Evolutionary conservation across 495 filamentous ascomycete genomes (phyloP).

Genomic region (Penicillium desertorum): DNA sequence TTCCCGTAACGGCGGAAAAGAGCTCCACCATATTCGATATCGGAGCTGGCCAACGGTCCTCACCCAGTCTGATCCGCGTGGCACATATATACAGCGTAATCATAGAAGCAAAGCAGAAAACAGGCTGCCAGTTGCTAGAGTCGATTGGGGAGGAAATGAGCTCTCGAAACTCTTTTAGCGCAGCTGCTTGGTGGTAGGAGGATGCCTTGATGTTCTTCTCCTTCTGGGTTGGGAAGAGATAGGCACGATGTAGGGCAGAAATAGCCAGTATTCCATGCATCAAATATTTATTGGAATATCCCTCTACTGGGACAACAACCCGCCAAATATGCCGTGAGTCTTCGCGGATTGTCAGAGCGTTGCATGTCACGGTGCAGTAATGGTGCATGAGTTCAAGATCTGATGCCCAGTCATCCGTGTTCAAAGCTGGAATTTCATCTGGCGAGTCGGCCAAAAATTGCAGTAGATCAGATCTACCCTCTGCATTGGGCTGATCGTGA

Average conservation of each 20-base stretch:
- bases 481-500: not conserved
- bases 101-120: slow-evolving; percentile 43
- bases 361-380: slow-evolving; percentile 32
- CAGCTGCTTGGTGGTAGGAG: slow-evolving; percentile 29
- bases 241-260: slow-evolving; percentile 39
- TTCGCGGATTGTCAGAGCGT: slow-evolving; percentile 23
- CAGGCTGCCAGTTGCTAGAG: slow-evolving; percentile 36
- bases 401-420: slow-evolving; percentile 23
- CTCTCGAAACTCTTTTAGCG: slow-evolving; percentile 24
- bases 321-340: slow-evolving; percentile 36
- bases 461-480: slow-evolving; percentile 17
- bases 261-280: slow-evolving; percentile 45
- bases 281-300: slow-evolving; percentile 37
- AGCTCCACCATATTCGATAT: slow-evolving; percentile 24
- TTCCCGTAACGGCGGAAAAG: slow-evolving; percentile 21
- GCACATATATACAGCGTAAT: slow-evolving; percentile 39
- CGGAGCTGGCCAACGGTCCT: slow-evolving; percentile 21
- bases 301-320: slow-evolving; percentile 33
- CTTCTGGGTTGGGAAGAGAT: slow-evolving; percentile 17
- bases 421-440: not conserved
- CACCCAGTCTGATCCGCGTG: slow-evolving; percentile 26
- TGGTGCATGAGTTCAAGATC: slow-evolving; percentile 41
- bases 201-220: slow-evolving; percentile 30
- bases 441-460: slow-evolving; percentile 11
- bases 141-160: slow-evolving; percentile 30